A percentile compares a stretch with the other conserved stretches of the same genome.
Conservation (phyloP, 139 green algal genomes). For the Mychonastes homosphaera region DNA sequence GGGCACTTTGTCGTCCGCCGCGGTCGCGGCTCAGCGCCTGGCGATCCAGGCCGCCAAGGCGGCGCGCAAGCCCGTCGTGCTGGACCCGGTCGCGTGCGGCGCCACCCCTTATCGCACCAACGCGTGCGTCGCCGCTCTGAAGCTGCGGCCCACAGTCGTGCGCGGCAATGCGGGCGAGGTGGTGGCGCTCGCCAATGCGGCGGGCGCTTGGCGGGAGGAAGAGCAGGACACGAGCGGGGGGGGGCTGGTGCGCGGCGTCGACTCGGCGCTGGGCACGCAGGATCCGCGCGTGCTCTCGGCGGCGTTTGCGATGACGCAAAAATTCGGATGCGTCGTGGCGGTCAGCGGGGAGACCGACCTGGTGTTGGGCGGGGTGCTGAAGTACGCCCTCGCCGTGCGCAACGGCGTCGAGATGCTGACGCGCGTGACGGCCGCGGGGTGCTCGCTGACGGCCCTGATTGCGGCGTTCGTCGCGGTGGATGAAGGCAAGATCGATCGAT, state of each 20-base stretch:
- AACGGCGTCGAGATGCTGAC: constrained; percentile 56
- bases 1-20: constrained; percentile 51
- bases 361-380: constrained; percentile 19
- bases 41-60: constrained; percentile 26
- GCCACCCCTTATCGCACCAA: constrained; percentile 53
- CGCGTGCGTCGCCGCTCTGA: constrained; percentile 42
- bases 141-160: constrained; percentile 49
- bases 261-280: neutral
- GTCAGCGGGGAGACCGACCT: constrained; percentile 53
- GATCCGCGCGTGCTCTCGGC: neutral
- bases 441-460: constrained; percentile 64
- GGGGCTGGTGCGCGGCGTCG: neutral
- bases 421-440: constrained; percentile 64
- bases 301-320: neutral
- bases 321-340: constrained; percentile 47
- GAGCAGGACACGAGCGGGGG: too few species aligned
- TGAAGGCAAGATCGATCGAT: constrained; percentile 21
- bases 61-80: constrained; percentile 60
- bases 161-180: constrained; percentile 70
- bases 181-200: constrained; percentile 50
- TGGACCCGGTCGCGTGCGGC: constrained; percentile 72
- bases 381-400: constrained; percentile 24
- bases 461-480: constrained; percentile 51
- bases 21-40: constrained; percentile 51
- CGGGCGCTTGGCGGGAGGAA: constrained; percentile 10